phyloP scores from a whole-genome alignment of 2,329 filamentous ascomycete genomes.

The Botrytis pseudocinerea region DNA sequence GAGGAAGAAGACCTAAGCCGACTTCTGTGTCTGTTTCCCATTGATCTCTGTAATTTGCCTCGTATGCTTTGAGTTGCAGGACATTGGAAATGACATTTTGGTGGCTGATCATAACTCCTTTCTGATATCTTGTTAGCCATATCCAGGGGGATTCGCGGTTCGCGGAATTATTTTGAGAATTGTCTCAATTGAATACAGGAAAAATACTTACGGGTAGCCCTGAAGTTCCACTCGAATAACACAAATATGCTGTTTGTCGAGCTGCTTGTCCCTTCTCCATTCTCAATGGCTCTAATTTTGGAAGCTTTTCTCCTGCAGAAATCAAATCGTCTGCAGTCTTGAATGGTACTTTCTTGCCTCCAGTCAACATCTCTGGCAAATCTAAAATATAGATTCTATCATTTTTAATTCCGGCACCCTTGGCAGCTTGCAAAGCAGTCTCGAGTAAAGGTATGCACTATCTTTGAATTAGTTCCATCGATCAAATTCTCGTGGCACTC shows the following conservation, averaged over 20 bases:
- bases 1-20: slow-evolving; percentile 73
- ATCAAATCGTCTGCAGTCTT: slow-evolving; percentile 76
- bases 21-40: slow-evolving; percentile 30
- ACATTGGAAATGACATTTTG: slow-evolving; percentile 78
- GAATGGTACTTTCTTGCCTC: slow-evolving; percentile 52
- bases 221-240: slow-evolving; percentile 56
- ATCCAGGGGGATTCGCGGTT: neutral
- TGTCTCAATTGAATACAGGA: neutral
- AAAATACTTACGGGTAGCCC: slow-evolving; percentile 61
- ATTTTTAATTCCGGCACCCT: slow-evolving; percentile 65
- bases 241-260: slow-evolving; percentile 73
- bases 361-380: slow-evolving; percentile 56
- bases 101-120: slow-evolving; percentile 88
- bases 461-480: neutral
- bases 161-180: neutral
- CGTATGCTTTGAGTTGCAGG: slow-evolving; percentile 48
- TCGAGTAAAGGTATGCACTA: slow-evolving; percentile 64
- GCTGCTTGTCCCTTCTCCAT: slow-evolving; percentile 67
- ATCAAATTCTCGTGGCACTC: slow-evolving; percentile 33
- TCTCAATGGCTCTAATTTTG: slow-evolving; percentile 54
- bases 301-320: slow-evolving; percentile 56
- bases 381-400: slow-evolving; percentile 74
- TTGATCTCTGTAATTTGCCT: slow-evolving; percentile 51
- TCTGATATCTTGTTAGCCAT: slow-evolving; percentile 44
- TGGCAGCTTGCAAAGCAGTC: slow-evolving; percentile 66